Evolutionary conservation across 1,284 basidiomycete genomes (phyloP).

Genomic region (Cutaneotrichosporon daszewskae): DNA sequence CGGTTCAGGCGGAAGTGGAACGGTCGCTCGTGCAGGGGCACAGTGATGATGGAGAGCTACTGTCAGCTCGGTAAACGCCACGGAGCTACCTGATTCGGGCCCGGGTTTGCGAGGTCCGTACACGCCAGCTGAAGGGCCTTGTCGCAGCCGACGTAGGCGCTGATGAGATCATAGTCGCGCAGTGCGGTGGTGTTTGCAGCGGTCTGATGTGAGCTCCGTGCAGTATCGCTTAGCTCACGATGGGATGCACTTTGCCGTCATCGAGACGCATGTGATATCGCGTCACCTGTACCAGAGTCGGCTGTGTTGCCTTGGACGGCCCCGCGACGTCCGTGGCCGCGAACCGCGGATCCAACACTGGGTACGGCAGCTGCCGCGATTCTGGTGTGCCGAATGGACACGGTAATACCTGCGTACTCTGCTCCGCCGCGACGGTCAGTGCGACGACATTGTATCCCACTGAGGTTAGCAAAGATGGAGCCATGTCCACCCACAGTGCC

Average conservation of each 20-base stretch:
- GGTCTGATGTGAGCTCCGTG: slow-evolving; percentile 23
- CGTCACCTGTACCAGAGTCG: slow-evolving; percentile 39
- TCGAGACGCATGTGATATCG: slow-evolving; percentile 43
- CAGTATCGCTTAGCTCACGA: slow-evolving; percentile 24
- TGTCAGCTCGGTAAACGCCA: not conserved
- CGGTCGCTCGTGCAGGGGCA: slow-evolving; percentile 42
- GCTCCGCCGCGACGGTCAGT: slow-evolving; percentile 29
- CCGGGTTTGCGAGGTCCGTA: slow-evolving; percentile 41
- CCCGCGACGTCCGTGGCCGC: slow-evolving; percentile 1
- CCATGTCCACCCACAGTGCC: slow-evolving; percentile 33
- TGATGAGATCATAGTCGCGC: slow-evolving; percentile 40
- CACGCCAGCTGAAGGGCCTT: slow-evolving; percentile 45
- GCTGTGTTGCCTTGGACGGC: slow-evolving; percentile 8
- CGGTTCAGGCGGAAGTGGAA: slow-evolving; percentile 41
- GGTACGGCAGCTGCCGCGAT: slow-evolving; percentile 27
- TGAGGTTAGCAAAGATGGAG: slow-evolving; percentile 7
- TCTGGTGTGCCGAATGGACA: slow-evolving; percentile 30
- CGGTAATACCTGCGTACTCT: slow-evolving; percentile 27
- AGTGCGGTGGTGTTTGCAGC: slow-evolving; percentile 31
- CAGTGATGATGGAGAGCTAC: slow-evolving; percentile 45
- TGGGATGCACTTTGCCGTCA: slow-evolving; percentile 38
- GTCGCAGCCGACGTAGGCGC: slow-evolving; percentile 39
- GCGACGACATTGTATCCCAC: slow-evolving; percentile 45
- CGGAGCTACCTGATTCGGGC: slow-evolving; percentile 43
- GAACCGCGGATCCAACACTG: slow-evolving; percentile 38